These are phyloP conservation scores for Martiniozyma asiatica DNA, from an alignment of 1,139 yeast genomes.

Conservation along the genomic window DNA sequence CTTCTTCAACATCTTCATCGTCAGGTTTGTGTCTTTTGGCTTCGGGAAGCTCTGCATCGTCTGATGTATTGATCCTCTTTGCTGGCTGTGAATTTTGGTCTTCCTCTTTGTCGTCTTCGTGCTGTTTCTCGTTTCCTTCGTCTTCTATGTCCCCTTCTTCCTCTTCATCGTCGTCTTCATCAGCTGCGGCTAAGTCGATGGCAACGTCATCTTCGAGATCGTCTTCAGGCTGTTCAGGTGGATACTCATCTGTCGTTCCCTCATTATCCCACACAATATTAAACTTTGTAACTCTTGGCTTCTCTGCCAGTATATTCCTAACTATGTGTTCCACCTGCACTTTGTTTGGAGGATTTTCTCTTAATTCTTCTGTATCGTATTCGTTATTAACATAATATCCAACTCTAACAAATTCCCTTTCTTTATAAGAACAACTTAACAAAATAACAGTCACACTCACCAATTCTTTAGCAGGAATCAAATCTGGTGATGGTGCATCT, in stretches of 20 bases:
- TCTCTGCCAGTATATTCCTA: constrained; percentile 88
- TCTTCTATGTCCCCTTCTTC: constrained; percentile 26
- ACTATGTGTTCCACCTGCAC: constrained; percentile 93
- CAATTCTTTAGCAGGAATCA: constrained; percentile 90
- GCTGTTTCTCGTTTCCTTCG: constrained; percentile 22
- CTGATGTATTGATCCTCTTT: constrained; percentile 13
- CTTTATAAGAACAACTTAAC: constrained; percentile 85
- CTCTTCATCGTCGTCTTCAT: constrained; percentile 28
- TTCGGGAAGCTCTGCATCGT: constrained; percentile 16
- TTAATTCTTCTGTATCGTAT: constrained; percentile 81
- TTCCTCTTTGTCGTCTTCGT: constrained; percentile 6
- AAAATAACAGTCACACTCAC: constrained; percentile 91
- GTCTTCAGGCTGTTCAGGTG: constrained; percentile 41
- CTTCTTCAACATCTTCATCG: constrained; percentile 26
- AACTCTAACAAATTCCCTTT: constrained; percentile 88
- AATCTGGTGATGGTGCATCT: constrained; percentile 92
- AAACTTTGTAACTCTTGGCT: constrained; percentile 93
- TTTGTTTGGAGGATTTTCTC: constrained; percentile 88
- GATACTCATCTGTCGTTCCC: constrained; percentile 55
- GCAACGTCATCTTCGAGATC: constrained; percentile 19
- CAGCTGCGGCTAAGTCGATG: constrained; percentile 23
- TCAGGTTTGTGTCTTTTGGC: constrained; percentile 17
- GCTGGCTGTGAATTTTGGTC: constrained; percentile 10
- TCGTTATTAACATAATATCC: constrained; percentile 97
- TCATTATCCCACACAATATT: constrained; percentile 89